These are phyloP conservation scores for Eucalyptus camaldulensis DNA, from an alignment of 345 rosid species.

Conservation along the genomic window DNA sequence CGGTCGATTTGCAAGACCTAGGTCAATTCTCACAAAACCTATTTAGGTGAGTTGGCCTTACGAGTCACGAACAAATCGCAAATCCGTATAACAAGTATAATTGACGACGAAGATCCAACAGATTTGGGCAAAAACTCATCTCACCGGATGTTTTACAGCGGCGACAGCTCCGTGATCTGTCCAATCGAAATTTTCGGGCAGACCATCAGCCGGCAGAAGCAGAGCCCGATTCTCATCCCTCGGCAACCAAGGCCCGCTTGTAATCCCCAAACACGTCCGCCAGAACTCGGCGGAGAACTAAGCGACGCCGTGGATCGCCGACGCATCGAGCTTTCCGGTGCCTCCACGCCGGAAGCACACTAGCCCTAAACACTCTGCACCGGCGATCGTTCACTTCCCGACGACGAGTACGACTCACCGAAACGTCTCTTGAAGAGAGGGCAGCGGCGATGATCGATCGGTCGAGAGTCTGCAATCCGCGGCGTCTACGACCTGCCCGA, in stretches of 20 bases:
- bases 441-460: conserved; percentile 52
- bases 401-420: conserved; percentile 42
- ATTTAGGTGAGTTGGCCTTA: background rate
- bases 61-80: background rate
- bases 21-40: background rate
- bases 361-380: conserved; percentile 39
- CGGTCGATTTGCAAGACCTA: background rate
- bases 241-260: conserved; percentile 39
- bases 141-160: conserved; percentile 72
- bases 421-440: conserved; percentile 55
- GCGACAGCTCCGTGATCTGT: conserved; percentile 82
- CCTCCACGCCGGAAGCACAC: conserved; percentile 51
- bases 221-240: conserved; percentile 70
- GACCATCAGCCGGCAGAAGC: conserved; percentile 56
- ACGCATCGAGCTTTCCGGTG: conserved; percentile 69
- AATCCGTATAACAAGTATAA: background rate
- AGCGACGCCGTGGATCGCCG: conserved; percentile 76
- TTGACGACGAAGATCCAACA: background rate
- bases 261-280: conserved; percentile 40
- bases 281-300: conserved; percentile 79
- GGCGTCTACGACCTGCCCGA: conserved; percentile 55
- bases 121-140: background rate
- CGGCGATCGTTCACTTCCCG: conserved; percentile 68
- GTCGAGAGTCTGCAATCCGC: conserved; percentile 2
- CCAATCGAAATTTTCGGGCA: conserved; percentile 85